Conservation (phyloP, 441 rosid genomes). For the Arabidopsis lyrata region DNA sequence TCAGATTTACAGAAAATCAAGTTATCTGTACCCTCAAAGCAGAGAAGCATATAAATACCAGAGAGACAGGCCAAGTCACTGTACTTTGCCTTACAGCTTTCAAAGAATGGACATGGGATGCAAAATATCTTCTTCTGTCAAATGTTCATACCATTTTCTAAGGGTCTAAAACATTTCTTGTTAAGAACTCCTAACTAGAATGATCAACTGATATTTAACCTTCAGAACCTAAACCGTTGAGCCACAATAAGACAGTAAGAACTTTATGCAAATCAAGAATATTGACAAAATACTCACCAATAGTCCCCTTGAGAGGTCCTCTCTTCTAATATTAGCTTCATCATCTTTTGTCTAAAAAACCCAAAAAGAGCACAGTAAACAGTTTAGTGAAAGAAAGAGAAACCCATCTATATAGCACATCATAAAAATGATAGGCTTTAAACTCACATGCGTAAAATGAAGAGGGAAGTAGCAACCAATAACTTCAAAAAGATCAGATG, state of each 20-base stretch:
- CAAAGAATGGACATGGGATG: slow-evolving; percentile 9
- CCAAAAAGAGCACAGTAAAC: slow-evolving; percentile 6
- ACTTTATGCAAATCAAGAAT: slow-evolving; percentile 19
- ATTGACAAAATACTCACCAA: slow-evolving; percentile 56
- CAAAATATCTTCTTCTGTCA: background rate
- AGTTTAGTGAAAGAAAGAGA: slow-evolving; percentile 13
- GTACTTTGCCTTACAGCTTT: background rate
- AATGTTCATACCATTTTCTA: slow-evolving; percentile 1
- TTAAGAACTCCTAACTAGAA: background rate
- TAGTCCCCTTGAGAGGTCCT: slow-evolving; percentile 79
- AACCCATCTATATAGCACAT: slow-evolving; percentile 2
- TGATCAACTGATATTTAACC: background rate
- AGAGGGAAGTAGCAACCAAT: slow-evolving; percentile 87
- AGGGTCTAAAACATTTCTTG: background rate
- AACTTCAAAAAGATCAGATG: slow-evolving; percentile 65
- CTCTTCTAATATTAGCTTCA: slow-evolving; percentile 65
- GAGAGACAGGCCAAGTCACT: background rate
- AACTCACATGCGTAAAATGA: slow-evolving; percentile 93
- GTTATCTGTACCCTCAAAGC: background rate
- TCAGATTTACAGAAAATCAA: background rate
- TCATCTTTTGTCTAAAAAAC: slow-evolving; percentile 62
- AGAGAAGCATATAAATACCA: background rate
- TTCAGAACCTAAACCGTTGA: slow-evolving; percentile 4
- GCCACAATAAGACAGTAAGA: slow-evolving; percentile 27
- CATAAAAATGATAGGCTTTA: slow-evolving; percentile 14